These are phyloP conservation scores for Mrakia hoshinonis DNA, from an alignment of 768 basidiomycete genomes.

Conservation along the genomic window DNA sequence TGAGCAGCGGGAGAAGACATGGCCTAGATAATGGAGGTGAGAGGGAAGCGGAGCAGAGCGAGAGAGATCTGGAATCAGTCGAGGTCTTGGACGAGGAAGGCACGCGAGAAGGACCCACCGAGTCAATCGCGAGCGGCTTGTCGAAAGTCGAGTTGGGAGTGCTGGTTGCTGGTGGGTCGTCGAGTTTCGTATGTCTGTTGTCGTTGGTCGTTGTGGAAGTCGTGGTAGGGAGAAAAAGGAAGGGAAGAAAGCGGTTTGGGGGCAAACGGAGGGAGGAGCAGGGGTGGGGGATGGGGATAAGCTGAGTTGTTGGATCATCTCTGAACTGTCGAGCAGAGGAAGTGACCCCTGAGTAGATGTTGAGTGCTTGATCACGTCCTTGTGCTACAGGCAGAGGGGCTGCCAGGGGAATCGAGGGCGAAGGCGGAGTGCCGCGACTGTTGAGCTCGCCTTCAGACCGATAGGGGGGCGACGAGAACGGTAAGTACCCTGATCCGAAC, in stretches of 20 bases:
- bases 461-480: too few relatives aligned
- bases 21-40: not conserved
- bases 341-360: too few relatives aligned
- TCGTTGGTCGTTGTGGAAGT: not conserved
- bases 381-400: too few relatives aligned
- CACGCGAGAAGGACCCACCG: not conserved
- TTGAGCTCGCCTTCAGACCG: too few relatives aligned
- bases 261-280: not conserved
- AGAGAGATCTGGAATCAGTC: not conserved
- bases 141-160: not conserved
- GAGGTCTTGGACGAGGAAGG: not conserved
- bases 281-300: not conserved
- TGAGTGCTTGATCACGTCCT: too few relatives aligned
- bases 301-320: too few relatives aligned
- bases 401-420: too few relatives aligned
- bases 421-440: too few relatives aligned
- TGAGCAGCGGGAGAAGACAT: not conserved
- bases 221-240: not conserved
- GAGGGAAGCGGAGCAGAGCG: not conserved
- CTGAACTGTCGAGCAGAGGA: too few relatives aligned
- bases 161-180: constrained; percentile 3
- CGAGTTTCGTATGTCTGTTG: not conserved
- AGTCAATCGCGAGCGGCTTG: not conserved
- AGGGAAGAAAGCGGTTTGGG: not conserved
- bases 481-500: too few relatives aligned